Evolutionary conservation across 306 rosid genomes (phyloP).

Genomic region (Parietaria judaica): DNA sequence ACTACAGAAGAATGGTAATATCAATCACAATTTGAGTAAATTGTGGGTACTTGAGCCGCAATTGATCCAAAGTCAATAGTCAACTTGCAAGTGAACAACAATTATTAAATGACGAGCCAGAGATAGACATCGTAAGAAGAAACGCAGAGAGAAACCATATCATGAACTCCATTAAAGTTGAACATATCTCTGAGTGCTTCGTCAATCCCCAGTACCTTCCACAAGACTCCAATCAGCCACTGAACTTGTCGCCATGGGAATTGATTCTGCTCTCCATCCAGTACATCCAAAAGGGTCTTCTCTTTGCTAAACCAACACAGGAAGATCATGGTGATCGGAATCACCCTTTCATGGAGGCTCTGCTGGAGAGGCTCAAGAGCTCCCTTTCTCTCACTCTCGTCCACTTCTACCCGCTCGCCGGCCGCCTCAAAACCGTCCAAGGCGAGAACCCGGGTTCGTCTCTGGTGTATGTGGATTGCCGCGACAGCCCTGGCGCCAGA

Average conservation of each 20-base stretch:
- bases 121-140: no score
- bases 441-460: constrained; percentile 23
- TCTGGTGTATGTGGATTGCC: constrained; percentile 22
- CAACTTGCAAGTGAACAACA: no score
- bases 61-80: no score
- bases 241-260: neutral
- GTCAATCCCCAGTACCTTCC: constrained; percentile 5
- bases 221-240: neutral
- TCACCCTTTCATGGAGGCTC: constrained; percentile 5
- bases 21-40: no score
- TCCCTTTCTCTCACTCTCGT: constrained; percentile 35
- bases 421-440: constrained; percentile 31
- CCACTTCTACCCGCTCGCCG: constrained; percentile 40
- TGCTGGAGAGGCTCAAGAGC: constrained; percentile 26
- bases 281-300: constrained; percentile 29
- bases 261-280: constrained; percentile 10
- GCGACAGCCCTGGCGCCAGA: constrained; percentile 20
- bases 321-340: neutral
- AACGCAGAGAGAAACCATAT: neutral
- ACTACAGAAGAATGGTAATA: no score
- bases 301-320: constrained; percentile 11
- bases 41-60: no score
- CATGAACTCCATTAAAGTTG: neutral
- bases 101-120: no score
- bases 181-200: neutral